Percentiles rank a stretch among this genome's conserved stretches.
Evolutionary conservation across 257 asterid species (phyloP).

Genomic region (Nicotiana undulata): DNA sequence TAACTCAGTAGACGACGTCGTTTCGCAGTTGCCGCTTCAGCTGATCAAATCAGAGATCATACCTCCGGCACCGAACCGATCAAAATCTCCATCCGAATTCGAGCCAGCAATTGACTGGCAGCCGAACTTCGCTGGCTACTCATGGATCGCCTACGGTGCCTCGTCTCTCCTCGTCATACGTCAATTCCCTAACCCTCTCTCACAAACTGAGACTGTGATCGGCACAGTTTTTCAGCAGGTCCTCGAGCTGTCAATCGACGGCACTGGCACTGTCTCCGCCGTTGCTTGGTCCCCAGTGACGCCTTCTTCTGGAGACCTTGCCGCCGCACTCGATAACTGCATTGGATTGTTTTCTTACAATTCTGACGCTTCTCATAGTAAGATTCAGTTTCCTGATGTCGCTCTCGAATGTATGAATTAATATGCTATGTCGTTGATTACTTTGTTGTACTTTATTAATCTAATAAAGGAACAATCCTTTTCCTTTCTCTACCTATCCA

Average conservation of each 20-base stretch:
- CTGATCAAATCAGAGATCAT: constrained; percentile 53
- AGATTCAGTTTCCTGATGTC: constrained; percentile 22
- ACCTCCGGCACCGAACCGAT: constrained; percentile 69
- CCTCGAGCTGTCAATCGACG: constrained; percentile 53
- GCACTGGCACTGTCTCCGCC: constrained; percentile 41
- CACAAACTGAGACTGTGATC: constrained; percentile 45
- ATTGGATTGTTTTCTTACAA: constrained; percentile 43
- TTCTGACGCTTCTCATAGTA: constrained; percentile 42
- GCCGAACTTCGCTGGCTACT: constrained; percentile 60
- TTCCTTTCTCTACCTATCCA: background rate
- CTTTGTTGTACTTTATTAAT: background rate
- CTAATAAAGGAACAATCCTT: background rate
- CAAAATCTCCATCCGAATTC: constrained; percentile 26
- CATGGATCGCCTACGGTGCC: constrained; percentile 95
- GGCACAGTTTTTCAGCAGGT: constrained; percentile 80
- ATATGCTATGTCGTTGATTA: background rate
- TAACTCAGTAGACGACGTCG: constrained; percentile 18
- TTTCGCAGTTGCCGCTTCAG: constrained; percentile 55
- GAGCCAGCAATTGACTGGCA: constrained; percentile 64
- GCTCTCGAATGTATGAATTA: background rate
- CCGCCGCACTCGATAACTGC: constrained; percentile 55
- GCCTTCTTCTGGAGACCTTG: constrained; percentile 80
- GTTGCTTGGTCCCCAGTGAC: constrained; percentile 76
- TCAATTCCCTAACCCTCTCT: constrained; percentile 77
- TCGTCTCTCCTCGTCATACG: constrained; percentile 72